phyloP scores from a whole-genome alignment of 805 yeast genomes.

The Naumovozyma baii region DNA sequence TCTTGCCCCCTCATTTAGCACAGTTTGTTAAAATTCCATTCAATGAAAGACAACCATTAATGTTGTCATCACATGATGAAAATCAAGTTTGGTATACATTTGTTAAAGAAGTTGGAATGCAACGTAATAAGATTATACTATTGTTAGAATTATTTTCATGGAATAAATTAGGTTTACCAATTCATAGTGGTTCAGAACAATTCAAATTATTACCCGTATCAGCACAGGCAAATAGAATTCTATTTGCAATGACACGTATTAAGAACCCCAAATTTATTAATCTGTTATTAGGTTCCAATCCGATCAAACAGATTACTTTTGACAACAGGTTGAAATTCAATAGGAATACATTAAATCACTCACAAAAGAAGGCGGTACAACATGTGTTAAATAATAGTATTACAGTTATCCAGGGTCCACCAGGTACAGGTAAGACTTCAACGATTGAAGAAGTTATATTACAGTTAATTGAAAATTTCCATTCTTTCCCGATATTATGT shows the following conservation, averaged over 20 bases:
- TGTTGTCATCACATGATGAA: slow-evolving; percentile 40
- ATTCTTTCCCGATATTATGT: slow-evolving; percentile 55
- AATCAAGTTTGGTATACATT: slow-evolving; percentile 52
- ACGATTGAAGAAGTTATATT: slow-evolving; percentile 55
- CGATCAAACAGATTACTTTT: slow-evolving; percentile 47
- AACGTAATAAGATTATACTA: slow-evolving; percentile 29
- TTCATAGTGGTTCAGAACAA: slow-evolving; percentile 27
- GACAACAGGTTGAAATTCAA: slow-evolving; percentile 44
- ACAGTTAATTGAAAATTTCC: slow-evolving; percentile 45
- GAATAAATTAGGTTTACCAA: slow-evolving; percentile 46
- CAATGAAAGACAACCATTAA: slow-evolving; percentile 46
- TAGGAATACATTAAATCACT: slow-evolving; percentile 43
- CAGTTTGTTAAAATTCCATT: slow-evolving; percentile 52
- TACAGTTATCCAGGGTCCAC: slow-evolving; percentile 66
- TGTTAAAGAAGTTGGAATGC: slow-evolving; percentile 35
- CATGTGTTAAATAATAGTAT: slow-evolving; percentile 42
- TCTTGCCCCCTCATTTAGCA: slow-evolving; percentile 43
- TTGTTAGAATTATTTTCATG: slow-evolving; percentile 47
- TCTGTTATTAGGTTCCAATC: slow-evolving; percentile 46
- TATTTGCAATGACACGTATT: slow-evolving; percentile 56
- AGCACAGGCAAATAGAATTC: slow-evolving; percentile 51
- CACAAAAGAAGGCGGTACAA: slow-evolving; percentile 48
- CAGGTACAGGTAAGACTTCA: slow-evolving; percentile 74
- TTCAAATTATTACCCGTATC: slow-evolving; percentile 49
- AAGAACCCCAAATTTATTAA: slow-evolving; percentile 42